Evolutionary conservation across 495 filamentous ascomycete species (phyloP), one percentile per base, ranked within the genome.

Genomic region (Clohesyomyces aquaticus): DNA sequence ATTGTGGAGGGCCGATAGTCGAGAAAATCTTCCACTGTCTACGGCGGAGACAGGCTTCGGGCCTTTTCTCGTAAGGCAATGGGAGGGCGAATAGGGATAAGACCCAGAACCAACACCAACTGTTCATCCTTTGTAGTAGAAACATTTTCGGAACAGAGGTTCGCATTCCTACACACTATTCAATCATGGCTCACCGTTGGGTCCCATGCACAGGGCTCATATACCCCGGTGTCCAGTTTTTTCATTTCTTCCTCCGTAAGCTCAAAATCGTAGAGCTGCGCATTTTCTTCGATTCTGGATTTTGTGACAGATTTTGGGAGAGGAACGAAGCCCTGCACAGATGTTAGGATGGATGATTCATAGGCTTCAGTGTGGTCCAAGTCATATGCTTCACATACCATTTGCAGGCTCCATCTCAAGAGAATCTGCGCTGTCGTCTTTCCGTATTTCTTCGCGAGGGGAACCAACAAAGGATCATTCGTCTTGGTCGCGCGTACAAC

Each of bases 391-490:
- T 46, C 19, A 55, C 61, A n/a, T 59, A 85, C 83, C 81, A 82
- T 93, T 72, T 96, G 90, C 74, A 96, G 76, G 71, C 89, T 92
- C 92, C 93, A 97, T 51, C 90, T 80, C 10, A 97, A 53, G 63
- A 97, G 72, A 9, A 96, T 79, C 78, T 97, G 93, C 1, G 89
- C 88, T 50, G 85, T 78, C 8, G 83, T 87, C 80, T 89, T 93
- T 8, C 79, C 79, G 65, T 93, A 79, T 76, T 91, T 91, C 76
- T 85, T 78, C 0, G 82, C 81, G 60, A 95, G 66, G 23, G 76
- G 75, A 62, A 81, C 72, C 53, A 94, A 70, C 3, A 81, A 69
- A 14, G 82, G 81, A 62, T 94, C 90, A 10, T 88, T 80, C 72
- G 85, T 83, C 42, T 87, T 78, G 61, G 83, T 76, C 1, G 82